A percentile compares a stretch with the other conserved stretches of the same genome.
phyloP scores from a whole-genome alignment of 495 filamentous ascomycete genomes.

The Tetracladium setigerum region DNA sequence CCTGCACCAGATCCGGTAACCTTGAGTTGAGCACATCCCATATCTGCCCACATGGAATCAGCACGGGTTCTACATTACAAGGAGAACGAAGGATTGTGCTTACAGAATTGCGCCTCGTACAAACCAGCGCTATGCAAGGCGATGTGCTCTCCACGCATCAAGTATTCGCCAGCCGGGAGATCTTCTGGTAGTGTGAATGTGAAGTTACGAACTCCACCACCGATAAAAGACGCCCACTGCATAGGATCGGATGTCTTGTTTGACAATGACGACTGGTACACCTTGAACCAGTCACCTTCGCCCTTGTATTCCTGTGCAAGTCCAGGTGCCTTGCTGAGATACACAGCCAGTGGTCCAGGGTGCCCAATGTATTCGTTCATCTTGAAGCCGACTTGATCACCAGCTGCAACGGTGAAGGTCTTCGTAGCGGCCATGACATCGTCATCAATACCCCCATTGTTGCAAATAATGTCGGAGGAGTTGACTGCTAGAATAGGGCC shows the following conservation, averaged over 20 bases:
- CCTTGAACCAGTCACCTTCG: slow-evolving; percentile 39
- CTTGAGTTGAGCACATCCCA: slow-evolving; percentile 35
- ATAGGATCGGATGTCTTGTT: no score
- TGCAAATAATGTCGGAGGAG: slow-evolving; percentile 48
- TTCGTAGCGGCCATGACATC: slow-evolving; percentile 16
- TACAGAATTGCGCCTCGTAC: slow-evolving; percentile 40
- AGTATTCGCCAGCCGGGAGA: slow-evolving; percentile 43
- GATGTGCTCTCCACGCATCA: slow-evolving; percentile 50
- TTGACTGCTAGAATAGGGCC: slow-evolving; percentile 37
- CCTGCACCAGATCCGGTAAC: slow-evolving; percentile 30
- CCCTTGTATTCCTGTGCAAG: no score
- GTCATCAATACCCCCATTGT: slow-evolving; percentile 32
- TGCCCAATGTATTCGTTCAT: slow-evolving; percentile 49
- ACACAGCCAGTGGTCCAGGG: slow-evolving; percentile 49
- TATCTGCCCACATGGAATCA: slow-evolving; percentile 17
- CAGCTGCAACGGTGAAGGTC: slow-evolving; percentile 38
- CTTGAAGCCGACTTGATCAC: slow-evolving; percentile 43
- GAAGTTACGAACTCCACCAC: slow-evolving; percentile 8
- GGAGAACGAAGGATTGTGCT: no score
- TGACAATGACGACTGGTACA: slow-evolving; percentile 17
- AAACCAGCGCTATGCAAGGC: slow-evolving; percentile 38
- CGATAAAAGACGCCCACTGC: no score
- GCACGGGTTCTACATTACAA: no score
- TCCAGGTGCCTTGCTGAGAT: slow-evolving; percentile 44
- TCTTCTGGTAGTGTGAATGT: slow-evolving; percentile 39